Evolutionary conservation across 1,139 yeast genomes (phyloP).

Genomic region (Magnusiomyces starmeri): DNA sequence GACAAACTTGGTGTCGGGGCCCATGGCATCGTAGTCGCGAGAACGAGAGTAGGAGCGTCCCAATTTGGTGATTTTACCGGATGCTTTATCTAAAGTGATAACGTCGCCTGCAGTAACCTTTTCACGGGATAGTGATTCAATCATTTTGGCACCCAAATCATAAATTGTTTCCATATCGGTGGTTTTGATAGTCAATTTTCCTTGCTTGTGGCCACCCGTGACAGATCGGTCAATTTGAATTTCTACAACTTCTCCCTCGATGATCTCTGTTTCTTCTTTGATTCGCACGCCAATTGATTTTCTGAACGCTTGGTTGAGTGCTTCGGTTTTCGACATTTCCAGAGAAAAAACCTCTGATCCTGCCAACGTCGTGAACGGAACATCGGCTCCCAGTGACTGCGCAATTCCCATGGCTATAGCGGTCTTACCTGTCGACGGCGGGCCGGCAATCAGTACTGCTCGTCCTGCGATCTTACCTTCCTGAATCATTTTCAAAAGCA

Average conservation of each 20-base stretch:
- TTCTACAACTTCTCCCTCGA: conserved; percentile 98
- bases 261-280: conserved; percentile 93
- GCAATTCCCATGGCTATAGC: conserved; percentile 97
- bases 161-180: conserved; percentile 99
- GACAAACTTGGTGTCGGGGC: conserved; percentile 94
- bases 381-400: conserved; percentile 81
- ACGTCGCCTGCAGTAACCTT: conserved; percentile 97
- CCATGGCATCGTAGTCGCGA: conserved; percentile 98
- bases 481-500: conserved; percentile 85
- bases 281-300: conserved; percentile 92
- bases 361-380: conserved; percentile 92
- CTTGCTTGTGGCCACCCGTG: conserved; percentile 97
- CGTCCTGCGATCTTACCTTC: conserved; percentile 95
- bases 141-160: conserved; percentile 95
- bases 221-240: conserved; percentile 94
- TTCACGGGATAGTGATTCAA: conserved; percentile 90
- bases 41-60: conserved; percentile 96
- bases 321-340: conserved; percentile 91
- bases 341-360: conserved; percentile 90
- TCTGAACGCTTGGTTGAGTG: conserved; percentile 91
- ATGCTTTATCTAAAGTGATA: conserved; percentile 88
- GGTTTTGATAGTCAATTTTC: conserved; percentile 92
- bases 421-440: conserved; percentile 98
- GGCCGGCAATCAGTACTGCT: conserved; percentile 93
- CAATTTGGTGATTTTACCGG: conserved; percentile 86